Conservation (phyloP, 2,329 filamentous ascomycete species). For the Ascochyta viciae-villosae region DNA sequence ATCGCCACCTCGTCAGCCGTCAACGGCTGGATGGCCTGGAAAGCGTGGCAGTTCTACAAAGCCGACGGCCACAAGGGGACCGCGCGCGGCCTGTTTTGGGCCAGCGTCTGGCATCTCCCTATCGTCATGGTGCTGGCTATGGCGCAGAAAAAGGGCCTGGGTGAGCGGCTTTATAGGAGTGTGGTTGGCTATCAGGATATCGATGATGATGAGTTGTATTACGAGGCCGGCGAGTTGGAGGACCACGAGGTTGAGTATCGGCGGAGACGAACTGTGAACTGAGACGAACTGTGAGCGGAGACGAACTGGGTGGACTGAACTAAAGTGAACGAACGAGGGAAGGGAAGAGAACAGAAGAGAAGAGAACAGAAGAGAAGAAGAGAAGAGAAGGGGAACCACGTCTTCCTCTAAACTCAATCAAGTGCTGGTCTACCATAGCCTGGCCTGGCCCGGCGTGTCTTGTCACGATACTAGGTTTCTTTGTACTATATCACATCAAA, state of each 20-base stretch:
- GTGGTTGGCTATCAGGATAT: conserved; percentile 42
- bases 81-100: conserved; percentile 91
- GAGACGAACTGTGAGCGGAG: too few relatives aligned
- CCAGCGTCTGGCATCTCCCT: conserved; percentile 95
- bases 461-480: too few relatives aligned
- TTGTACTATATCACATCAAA: too few relatives aligned
- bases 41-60: conserved; percentile 83
- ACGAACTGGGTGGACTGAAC: too few relatives aligned
- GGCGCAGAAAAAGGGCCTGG: conserved; percentile 85
- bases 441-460: too few relatives aligned
- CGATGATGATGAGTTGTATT: conserved; percentile 43
- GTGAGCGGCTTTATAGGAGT: conserved; percentile 41
- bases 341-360: too few relatives aligned
- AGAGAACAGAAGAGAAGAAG: too few relatives aligned
- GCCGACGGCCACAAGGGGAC: conserved; percentile 78
- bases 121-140: conserved; percentile 88
- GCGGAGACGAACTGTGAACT: too few relatives aligned
- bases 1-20: conserved; percentile 79
- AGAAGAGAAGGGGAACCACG: too few relatives aligned
- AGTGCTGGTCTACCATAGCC: too few relatives aligned
- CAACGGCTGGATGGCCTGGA: conserved; percentile 83
- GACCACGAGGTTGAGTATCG: conserved; percentile 19
- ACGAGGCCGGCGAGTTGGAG: conserved; percentile 41
- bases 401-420: too few relatives aligned
- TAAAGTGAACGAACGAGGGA: too few relatives aligned